A percentile compares a stretch with the other conserved stretches of the same genome.
Conservation (phyloP, 2,329 filamentous ascomycete species). For the Bipolaris victoriae region DNA sequence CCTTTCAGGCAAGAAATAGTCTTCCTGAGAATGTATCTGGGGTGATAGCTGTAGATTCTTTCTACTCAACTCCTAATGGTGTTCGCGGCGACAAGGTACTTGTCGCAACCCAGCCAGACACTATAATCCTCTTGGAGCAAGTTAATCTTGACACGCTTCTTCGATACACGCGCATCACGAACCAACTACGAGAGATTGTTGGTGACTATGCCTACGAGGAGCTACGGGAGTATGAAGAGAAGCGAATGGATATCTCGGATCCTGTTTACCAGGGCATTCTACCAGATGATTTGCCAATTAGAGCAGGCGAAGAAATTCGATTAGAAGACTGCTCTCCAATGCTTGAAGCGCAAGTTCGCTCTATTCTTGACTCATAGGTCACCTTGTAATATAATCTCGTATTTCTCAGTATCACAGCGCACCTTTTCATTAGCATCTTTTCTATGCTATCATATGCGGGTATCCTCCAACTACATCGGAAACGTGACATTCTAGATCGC, state of each 20-base stretch:
- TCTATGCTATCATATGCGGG: background rate
- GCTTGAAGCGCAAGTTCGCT: background rate
- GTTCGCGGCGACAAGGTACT: background rate
- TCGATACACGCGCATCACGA: background rate
- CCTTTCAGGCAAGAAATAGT: background rate
- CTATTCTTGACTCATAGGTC: background rate
- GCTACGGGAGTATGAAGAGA: background rate
- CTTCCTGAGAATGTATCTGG: background rate
- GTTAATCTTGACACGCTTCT: conserved; percentile 3
- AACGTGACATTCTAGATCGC: background rate
- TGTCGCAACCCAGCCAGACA: background rate
- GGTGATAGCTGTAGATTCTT: background rate
- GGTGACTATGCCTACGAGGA: background rate
- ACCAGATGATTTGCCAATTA: background rate
- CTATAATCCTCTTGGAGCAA: background rate
- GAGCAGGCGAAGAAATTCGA: background rate
- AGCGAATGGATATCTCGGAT: background rate
- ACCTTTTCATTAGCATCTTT: background rate
- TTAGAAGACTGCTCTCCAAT: background rate
- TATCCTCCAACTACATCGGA: background rate
- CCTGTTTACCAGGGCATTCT: background rate
- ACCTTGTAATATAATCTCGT: background rate
- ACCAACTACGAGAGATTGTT: background rate
- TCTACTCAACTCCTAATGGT: background rate
- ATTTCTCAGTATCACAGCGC: background rate